These are phyloP conservation scores for Scedosporium aurantiacum DNA, from an alignment of 2,329 filamentous ascomycete genomes.

Conservation along the genomic window DNA sequence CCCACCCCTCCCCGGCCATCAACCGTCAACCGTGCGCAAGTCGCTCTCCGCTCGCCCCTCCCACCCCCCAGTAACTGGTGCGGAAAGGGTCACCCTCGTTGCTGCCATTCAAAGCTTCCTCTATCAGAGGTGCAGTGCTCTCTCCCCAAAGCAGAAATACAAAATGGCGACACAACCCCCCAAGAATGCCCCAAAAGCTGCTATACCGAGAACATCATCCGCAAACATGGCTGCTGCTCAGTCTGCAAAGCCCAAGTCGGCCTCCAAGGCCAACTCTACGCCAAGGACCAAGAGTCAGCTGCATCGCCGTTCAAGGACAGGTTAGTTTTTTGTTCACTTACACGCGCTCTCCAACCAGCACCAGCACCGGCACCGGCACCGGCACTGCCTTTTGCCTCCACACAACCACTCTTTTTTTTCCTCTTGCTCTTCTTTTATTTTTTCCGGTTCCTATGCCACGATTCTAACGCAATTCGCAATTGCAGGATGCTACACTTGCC, in stretches of 20 bases:
- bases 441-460: slow-evolving; percentile 16
- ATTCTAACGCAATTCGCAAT: slow-evolving; percentile 13
- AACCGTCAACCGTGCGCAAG: slow-evolving; percentile 4
- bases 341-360: slow-evolving; percentile 13
- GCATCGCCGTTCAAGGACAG: slow-evolving; percentile 89
- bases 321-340: slow-evolving; percentile 39
- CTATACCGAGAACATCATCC: slow-evolving; percentile 20
- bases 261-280: slow-evolving; percentile 38
- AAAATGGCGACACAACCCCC: slow-evolving; percentile 58
- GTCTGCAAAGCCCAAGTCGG: slow-evolving; percentile 46
- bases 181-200: slow-evolving; percentile 41
- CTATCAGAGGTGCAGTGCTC: background rate
- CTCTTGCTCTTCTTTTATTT: too few relatives aligned
- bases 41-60: slow-evolving; percentile 11
- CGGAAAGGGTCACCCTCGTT: slow-evolving; percentile 9
- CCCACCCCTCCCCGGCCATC: slow-evolving; percentile 11
- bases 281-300: slow-evolving; percentile 69
- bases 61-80: slow-evolving; percentile 3
- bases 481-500: slow-evolving; percentile 57
- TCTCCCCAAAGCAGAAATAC: slow-evolving; percentile 2
- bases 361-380: background rate
- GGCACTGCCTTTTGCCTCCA: background rate
- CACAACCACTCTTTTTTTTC: background rate
- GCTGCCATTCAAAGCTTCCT: background rate
- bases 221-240: slow-evolving; percentile 53